Evolutionary conservation across 768 basidiomycete species (phyloP).

Genomic region (Trametes cubensis): DNA sequence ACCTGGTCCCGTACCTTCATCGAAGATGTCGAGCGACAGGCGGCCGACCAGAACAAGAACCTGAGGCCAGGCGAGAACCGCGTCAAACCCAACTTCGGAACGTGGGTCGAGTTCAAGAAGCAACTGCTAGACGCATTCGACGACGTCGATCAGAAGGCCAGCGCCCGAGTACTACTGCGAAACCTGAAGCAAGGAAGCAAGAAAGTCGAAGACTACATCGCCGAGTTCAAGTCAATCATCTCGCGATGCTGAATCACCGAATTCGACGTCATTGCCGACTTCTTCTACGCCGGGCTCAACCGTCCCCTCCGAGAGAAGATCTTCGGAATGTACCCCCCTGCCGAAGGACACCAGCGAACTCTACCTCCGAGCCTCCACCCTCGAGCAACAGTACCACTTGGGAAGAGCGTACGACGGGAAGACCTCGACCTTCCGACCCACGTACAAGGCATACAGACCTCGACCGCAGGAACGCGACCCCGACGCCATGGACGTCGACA

Average conservation of each 20-base stretch:
- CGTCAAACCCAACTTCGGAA: too few relatives aligned
- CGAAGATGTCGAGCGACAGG: neutral
- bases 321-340: too few relatives aligned
- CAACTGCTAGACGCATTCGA: neutral
- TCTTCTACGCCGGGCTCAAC: neutral
- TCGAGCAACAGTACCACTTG: neutral
- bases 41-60: neutral
- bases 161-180: neutral
- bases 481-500: too few relatives aligned
- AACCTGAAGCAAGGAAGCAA: neutral
- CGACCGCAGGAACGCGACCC: neutral
- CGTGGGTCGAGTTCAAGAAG: neutral
- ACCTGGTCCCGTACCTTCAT: neutral
- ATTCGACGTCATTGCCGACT: neutral
- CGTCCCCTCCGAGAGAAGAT: too few relatives aligned
- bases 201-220: neutral
- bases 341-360: too few relatives aligned
- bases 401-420: neutral
- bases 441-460: neutral
- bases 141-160: neutral
- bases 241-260: neutral
- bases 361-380: neutral
- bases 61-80: neutral
- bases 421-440: too few relatives aligned
- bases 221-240: neutral